phyloP scores from a whole-genome alignment of 2,329 filamentous ascomycete species.

The Coleophoma crateriformis region DNA sequence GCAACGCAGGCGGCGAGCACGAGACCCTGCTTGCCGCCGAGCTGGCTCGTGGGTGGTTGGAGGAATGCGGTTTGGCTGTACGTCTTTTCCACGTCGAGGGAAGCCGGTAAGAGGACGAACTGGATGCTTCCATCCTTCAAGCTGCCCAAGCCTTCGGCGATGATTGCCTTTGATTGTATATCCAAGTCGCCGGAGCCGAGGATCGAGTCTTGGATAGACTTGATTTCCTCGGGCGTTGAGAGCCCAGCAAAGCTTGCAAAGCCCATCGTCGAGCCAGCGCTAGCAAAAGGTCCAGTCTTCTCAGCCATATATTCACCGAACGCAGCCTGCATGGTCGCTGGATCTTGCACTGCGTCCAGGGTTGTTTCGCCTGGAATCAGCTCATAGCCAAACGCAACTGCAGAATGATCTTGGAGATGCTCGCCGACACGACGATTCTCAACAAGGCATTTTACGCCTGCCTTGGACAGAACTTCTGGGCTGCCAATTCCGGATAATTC shows the following conservation, averaged over 20 bases:
- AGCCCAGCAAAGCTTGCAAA: conserved; percentile 3
- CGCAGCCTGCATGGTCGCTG: conserved; percentile 21
- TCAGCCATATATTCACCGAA: conserved; percentile 23
- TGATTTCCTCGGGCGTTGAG: background rate
- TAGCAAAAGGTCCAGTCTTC: conserved; percentile 4
- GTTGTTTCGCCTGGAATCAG: conserved; percentile 3
- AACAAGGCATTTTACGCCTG: conserved; percentile 10
- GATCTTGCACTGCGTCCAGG: conserved; percentile 3
- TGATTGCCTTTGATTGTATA: background rate
- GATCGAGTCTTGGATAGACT: background rate
- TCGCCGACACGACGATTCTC: conserved; percentile 13
- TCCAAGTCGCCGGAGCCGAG: background rate
- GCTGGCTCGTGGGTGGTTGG: background rate
- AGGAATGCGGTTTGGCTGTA: conserved; percentile 1
- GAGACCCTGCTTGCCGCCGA: conserved; percentile 12
- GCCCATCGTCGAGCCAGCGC: conserved; percentile 1
- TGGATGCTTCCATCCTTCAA: conserved; percentile 3
- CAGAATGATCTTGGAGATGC: conserved; percentile 14
- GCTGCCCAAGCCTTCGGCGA: background rate
- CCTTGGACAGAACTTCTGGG: conserved; percentile 7
- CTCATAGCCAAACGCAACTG: conserved; percentile 5
- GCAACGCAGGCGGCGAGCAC: conserved; percentile 32
- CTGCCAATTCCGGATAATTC: conserved; percentile 26
- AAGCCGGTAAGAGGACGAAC: conserved; percentile 2
- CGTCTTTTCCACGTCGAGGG: background rate